Base-by-base conservation (phyloP, 1,284 basidiomycete species). In the Ceratobasidium sp. region DNA sequence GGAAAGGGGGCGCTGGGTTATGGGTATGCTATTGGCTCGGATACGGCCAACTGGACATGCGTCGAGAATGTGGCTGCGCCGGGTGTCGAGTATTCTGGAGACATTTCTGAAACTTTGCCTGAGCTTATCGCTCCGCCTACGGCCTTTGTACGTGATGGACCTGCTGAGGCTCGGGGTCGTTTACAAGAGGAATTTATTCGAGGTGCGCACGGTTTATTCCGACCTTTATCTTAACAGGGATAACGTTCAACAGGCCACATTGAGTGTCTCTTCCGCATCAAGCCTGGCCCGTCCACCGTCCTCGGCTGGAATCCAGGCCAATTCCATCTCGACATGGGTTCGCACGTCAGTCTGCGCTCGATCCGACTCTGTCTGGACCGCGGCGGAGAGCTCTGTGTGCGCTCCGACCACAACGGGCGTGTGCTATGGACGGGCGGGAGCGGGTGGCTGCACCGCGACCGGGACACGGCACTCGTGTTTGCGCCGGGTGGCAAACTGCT, bases 11-110 rank as follows among this genome's bases (percentile, higher is more conserved):
- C 41, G 9, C 31, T 73, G 13, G 76, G 76, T 3, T 77, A 77
- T 58, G 76, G 76, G 8, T 77, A 75, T 48, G 61, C 76, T 53
- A 74, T 77, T 51, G 74, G 74, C 0, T 72, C 76, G 14, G 76
- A 77, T 49, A 74, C 76, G 2, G 62, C 61, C 31, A 65, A 76
- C 39, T 77, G 76, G 76, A 75, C 61, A 37, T 77, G 76, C 62
- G 49, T 59, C 19, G 76, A 74, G 22, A 77, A 77, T 51, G 75
- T 74, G 22, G 64, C 75, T 29, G 75, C 63, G 14, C 59, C 37
- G 5, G 51, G 62, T 4, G 75, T 75, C 4, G 54, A 56, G 29
- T 76, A 76, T 34, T 63, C 27, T 37, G 76, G 76, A 14, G 76
- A 76, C 41, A 76, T 76, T 37, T 75, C 68, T 7, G 63, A 34